phyloP scores from a whole-genome alignment of 2,329 filamentous ascomycete species.

The Lachnellula hyalina region DNA sequence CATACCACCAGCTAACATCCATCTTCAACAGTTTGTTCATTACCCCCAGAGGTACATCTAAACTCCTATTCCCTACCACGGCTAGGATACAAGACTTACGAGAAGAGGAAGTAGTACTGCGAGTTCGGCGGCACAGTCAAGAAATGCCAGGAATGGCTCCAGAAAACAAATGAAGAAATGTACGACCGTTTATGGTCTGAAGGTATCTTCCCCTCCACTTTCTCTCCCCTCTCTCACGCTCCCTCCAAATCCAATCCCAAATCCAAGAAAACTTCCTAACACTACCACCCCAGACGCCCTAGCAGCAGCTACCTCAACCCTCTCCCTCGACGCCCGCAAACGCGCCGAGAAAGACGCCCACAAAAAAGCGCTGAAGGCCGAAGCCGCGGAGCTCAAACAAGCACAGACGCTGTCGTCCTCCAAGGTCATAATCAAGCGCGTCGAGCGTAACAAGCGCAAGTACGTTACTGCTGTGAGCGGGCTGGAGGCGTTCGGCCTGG shows the following conservation, averaged over 20 bases:
- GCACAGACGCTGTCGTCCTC: slow-evolving; percentile 72
- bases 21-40: slow-evolving; percentile 49
- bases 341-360: slow-evolving; percentile 92
- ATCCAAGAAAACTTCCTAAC: neutral
- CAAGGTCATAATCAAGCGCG: slow-evolving; percentile 87
- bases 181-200: slow-evolving; percentile 81
- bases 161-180: slow-evolving; percentile 65
- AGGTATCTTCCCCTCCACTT: slow-evolving; percentile 46
- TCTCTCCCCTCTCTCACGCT: neutral
- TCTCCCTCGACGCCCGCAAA: slow-evolving; percentile 88
- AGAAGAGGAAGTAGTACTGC: slow-evolving; percentile 68
- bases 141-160: slow-evolving; percentile 96
- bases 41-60: slow-evolving; percentile 54
- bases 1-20: neutral
- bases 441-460: slow-evolving; percentile 97
- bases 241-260: neutral
- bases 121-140: slow-evolving; percentile 95
- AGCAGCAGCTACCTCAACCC: slow-evolving; percentile 74
- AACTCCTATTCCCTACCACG: neutral
- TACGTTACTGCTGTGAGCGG: slow-evolving; percentile 90
- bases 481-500: slow-evolving; percentile 82
- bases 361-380: slow-evolving; percentile 95
- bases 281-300: slow-evolving; percentile 58
- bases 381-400: slow-evolving; percentile 77
- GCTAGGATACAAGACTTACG: slow-evolving; percentile 11